A percentile compares a stretch with the other conserved stretches of the same genome.
Evolutionary conservation across 768 basidiomycete species (phyloP).

Genomic region (Lentinus tigrinus): DNA sequence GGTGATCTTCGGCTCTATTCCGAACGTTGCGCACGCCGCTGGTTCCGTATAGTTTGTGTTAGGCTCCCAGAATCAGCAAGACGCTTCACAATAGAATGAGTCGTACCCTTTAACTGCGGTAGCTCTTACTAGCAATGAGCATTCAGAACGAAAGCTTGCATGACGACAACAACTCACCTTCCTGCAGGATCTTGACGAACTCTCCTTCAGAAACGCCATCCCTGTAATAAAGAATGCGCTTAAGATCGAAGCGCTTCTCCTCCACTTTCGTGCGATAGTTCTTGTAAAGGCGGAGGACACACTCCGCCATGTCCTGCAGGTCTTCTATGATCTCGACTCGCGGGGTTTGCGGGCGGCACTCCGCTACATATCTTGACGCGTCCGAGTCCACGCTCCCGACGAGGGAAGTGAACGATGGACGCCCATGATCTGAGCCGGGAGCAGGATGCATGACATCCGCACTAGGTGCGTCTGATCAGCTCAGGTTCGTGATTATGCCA

Average conservation of each 20-base stretch:
- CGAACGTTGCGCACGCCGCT: conserved; percentile 64
- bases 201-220: conserved; percentile 59
- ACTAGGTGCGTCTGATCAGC: conserved; percentile 23
- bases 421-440: conserved; percentile 70
- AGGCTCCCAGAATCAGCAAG: background rate
- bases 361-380: conserved; percentile 67
- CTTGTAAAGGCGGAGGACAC: conserved; percentile 56
- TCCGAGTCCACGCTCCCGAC: conserved; percentile 80
- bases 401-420: conserved; percentile 78
- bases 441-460: conserved; percentile 85
- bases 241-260: conserved; percentile 49
- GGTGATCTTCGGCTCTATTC: conserved; percentile 66
- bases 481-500: too few relatives aligned
- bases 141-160: background rate
- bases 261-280: conserved; percentile 53
- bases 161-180: conserved; percentile 39
- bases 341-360: conserved; percentile 62
- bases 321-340: conserved; percentile 78
- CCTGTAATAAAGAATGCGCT: conserved; percentile 74
- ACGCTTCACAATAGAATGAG: background rate
- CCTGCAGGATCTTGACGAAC: conserved; percentile 46
- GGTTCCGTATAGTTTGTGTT: conserved; percentile 1
- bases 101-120: conserved; percentile 16
- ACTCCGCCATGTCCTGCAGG: conserved; percentile 56
- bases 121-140: conserved; percentile 6